Evolutionary conservation across 2,329 filamentous ascomycete genomes (phyloP), one percentile per base, ranked within the genome.

Genomic region (Scedosporium dehoogii): DNA sequence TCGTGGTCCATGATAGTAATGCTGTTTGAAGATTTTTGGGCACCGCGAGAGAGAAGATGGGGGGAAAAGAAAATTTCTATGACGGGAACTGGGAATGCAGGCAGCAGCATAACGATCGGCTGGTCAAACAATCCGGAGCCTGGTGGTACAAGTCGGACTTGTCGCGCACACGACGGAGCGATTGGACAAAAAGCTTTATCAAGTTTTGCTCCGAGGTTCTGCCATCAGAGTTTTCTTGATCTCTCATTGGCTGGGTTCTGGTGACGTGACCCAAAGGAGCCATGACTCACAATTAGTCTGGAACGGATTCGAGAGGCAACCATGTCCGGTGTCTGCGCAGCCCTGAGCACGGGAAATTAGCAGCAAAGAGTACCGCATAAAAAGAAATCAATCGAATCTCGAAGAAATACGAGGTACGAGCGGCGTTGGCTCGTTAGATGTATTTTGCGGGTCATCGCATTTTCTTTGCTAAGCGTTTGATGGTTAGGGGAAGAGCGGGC

Each of bases 81-180:
- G 55, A 33, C 42, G n/a, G 33, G 38, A 67, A 69, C 65, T 9
- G 51, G 51, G 23, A 55, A 55, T 14, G 51, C 51, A 55, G 51
- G 51, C 51, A 55, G 21, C 51, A 55, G 23, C 23, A 55, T 55
- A 55, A 55, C 12, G 3, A 48, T 29, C 51, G 51, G 51, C 51
- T 23, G 51, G 51, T 27, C 51, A 55, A 55, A 55, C 51, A 27
- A 55, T 38, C 33, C 51, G 21, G 51, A 55, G 51, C 51, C 12
- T 23, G 23, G 51, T 55, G n/a, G 51, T 55, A 55, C 51, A 23
- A 23, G 23, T 14, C 5, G 51, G 51, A 55, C 51, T 23, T 14
- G 51, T 23, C 23, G 7, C 51, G 51, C 51, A 55, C 12, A 23
- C n/a, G 18, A 9, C 7, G 51, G 51, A 23, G 51, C 23, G 18